These are phyloP conservation scores for Thyridium curvatum DNA, from an alignment of 2,329 filamentous ascomycete species.

Conservation along the genomic window DNA sequence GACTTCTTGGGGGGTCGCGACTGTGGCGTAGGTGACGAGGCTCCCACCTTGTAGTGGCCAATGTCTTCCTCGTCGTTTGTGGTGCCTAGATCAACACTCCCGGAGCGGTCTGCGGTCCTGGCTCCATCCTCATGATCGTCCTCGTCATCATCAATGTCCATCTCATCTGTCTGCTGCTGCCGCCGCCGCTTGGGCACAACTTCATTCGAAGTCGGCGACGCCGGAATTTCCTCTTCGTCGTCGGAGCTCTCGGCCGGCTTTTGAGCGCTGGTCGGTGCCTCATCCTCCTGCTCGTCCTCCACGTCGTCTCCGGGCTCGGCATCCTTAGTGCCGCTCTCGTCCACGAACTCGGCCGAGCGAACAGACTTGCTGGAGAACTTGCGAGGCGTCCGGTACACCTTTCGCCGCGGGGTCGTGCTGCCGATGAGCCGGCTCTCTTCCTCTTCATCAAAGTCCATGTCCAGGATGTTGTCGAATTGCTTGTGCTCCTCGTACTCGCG, in stretches of 20 bases:
- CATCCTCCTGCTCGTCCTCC: conserved; percentile 20
- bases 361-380: not conserved
- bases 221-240: conserved; percentile 9
- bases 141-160: conserved; percentile 14
- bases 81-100: no score
- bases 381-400: conserved; percentile 1
- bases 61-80: no score
- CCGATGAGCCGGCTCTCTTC: not conserved
- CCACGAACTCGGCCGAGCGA: not conserved
- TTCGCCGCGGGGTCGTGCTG: not conserved
- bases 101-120: no score
- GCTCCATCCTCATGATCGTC: conserved; percentile 16
- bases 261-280: not conserved
- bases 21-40: not conserved
- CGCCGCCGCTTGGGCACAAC: conserved; percentile 17
- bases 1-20: conserved; percentile 15
- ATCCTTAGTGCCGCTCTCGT: conserved; percentile 7
- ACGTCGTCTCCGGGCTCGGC: no score
- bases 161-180: conserved; percentile 20
- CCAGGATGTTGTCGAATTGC: conserved; percentile 4
- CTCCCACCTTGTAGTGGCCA: no score
- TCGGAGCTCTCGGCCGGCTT: conserved; percentile 17
- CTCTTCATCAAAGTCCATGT: conserved; percentile 5
- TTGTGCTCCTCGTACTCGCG: conserved; percentile 6
- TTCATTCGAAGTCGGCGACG: conserved; percentile 23